Evolutionary conservation across 306 rosid species (phyloP), one percentile per base, ranked within the genome.

Genomic region (Mucuna pruriens): DNA sequence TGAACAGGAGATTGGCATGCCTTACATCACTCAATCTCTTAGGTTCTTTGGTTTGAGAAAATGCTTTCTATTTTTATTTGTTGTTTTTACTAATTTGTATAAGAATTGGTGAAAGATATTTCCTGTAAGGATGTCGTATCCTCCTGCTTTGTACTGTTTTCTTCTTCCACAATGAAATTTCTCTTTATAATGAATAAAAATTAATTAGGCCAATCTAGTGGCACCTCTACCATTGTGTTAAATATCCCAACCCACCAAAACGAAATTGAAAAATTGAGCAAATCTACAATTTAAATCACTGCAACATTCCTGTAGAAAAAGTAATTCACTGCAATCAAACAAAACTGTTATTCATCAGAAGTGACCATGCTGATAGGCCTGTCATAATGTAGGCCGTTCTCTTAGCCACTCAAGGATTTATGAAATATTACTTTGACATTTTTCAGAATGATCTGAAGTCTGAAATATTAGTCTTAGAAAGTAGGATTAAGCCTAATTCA

Each of bases 241-340:
- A 26, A 16, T 75, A 61, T 58, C 57, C 40, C 57, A 25, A 3
- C 25, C 17, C 4, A 8, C 5, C 49, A 20, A 45, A 76, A 76
- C 51, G 33, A 25, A 76, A 76, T 63, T 76, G 34, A 76, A 58
- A 75, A 40, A 16, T 58, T 9, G 1, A 40, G 42, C 25, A 20
- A 29, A 40, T 16, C 60, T 13, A 33, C 10, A 73, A 58, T n/a
- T 63, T 60, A 25, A 10, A 26, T 42, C 45, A 42, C 60, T 39
- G 57, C 25, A 60, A 42, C 19, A 39, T n/a, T 17, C 9, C 45
- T 65, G 17, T 17, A 9, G 11, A 65, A 65, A 3, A 65, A 65
- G 17, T 17, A 75, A 44, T 16, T 60, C 71, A 42, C 60, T 75
- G 29, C 40, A 42, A 60, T 44, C 26, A 57, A 71, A 74, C 2